A percentile compares a stretch with the other conserved stretches of the same genome.
Evolutionary conservation across 140 eudicot species (phyloP).

Genomic region (Stevia rebaudiana): DNA sequence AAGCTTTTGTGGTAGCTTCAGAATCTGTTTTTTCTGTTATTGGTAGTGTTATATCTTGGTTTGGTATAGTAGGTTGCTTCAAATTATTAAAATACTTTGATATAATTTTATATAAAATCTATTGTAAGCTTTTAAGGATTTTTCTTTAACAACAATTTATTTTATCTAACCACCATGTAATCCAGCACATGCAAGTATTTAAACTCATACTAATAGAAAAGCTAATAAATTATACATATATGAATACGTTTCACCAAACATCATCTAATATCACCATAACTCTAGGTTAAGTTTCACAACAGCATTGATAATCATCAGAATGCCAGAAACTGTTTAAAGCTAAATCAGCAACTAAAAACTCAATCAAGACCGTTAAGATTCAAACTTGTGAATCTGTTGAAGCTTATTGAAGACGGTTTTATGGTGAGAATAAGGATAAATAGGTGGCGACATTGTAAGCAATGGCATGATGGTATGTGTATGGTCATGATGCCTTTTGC

Average conservation of each 20-base stretch:
- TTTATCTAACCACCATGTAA: too few relatives aligned
- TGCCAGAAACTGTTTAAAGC: not conserved
- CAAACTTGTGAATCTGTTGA: conserved; percentile 32
- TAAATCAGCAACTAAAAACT: conserved; percentile 21
- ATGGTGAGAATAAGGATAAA: too few relatives aligned
- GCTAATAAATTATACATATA: conserved; percentile 16
- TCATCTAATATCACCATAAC: conserved; percentile 11
- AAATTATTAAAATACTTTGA: too few relatives aligned
- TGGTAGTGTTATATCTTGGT: too few relatives aligned
- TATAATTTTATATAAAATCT: too few relatives aligned
- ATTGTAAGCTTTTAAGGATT: too few relatives aligned
- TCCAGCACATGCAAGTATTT: too few relatives aligned
- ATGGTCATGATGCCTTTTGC: conserved; percentile 54
- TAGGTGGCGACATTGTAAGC: conserved; percentile 15
- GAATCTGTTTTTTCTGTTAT: too few relatives aligned
- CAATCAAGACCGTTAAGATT: conserved; percentile 22
- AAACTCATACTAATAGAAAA: too few relatives aligned
- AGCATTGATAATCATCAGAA: conserved; percentile 16
- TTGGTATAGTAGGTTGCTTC: too few relatives aligned
- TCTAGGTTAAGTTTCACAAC: conserved; percentile 26
- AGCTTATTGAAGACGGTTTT: conserved; percentile 21
- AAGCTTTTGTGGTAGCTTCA: too few relatives aligned
- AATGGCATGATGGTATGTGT: conserved; percentile 19
- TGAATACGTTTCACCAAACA: conserved; percentile 12
- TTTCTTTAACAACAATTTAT: too few relatives aligned